A percentile compares a stretch with the other conserved stretches of the same genome.
phyloP scores from a whole-genome alignment of 1,284 basidiomycete genomes.

The Xerocomus minutiporus region DNA sequence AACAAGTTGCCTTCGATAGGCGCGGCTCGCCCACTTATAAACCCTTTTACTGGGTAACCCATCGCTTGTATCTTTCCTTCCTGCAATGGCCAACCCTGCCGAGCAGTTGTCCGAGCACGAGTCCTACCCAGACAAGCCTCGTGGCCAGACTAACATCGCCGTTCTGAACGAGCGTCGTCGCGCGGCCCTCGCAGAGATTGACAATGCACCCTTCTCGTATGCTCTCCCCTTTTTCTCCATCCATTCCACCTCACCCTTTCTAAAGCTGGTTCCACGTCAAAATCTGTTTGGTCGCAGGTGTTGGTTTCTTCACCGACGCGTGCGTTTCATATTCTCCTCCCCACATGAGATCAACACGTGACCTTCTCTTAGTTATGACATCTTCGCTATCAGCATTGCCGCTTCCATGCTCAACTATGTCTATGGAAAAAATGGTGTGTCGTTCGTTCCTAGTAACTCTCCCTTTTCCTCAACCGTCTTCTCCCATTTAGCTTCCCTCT shows the following conservation, averaged over 20 bases:
- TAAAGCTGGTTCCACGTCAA: slow-evolving; percentile 65
- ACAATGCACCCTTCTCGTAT: slow-evolving; percentile 69
- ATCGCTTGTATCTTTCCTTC: background rate
- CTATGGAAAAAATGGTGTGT: slow-evolving; percentile 45
- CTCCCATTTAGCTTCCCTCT: slow-evolving; percentile 32
- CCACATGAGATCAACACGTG: background rate
- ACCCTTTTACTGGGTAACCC: background rate
- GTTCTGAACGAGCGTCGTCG: slow-evolving; percentile 49
- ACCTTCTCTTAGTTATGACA: slow-evolving; percentile 49
- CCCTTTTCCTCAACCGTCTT: background rate
- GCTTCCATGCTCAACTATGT: slow-evolving; percentile 74
- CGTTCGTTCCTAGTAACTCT: background rate
- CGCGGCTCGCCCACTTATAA: slow-evolving; percentile 10
- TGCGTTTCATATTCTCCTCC: slow-evolving; percentile 34
- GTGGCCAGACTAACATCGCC: background rate
- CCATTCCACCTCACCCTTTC: background rate
- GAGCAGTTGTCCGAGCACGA: slow-evolving; percentile 30
- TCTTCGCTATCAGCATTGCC: slow-evolving; percentile 75
- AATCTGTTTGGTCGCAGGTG: slow-evolving; percentile 68
- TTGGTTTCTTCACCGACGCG: slow-evolving; percentile 83
- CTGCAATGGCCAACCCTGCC: slow-evolving; percentile 15
- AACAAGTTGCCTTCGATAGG: too few species aligned
- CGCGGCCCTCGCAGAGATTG: slow-evolving; percentile 72
- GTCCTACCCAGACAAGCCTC: slow-evolving; percentile 29
- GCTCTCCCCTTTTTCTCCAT: slow-evolving; percentile 13